A percentile compares a stretch with the other conserved stretches of the same genome.
Conservation (phyloP, 441 rosid species). For the Eutrema salsugineum region DNA sequence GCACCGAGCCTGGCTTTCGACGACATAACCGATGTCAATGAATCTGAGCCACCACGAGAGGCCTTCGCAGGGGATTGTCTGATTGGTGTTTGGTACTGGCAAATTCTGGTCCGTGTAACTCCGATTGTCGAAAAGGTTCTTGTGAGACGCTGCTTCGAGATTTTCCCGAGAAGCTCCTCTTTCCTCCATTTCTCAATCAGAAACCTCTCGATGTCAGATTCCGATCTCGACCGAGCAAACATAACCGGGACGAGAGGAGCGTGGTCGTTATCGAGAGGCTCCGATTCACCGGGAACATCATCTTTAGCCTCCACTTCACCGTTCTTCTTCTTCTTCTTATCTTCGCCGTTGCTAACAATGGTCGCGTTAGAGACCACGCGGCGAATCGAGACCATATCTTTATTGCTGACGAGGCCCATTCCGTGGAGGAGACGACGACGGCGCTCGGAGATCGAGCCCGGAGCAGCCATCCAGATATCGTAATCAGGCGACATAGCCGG, state of each 20-base stretch:
- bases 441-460: slow-evolving; percentile 77
- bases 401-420: slow-evolving; percentile 59
- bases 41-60: slow-evolving; percentile 1
- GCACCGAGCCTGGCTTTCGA: slow-evolving; percentile 48
- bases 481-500: slow-evolving; percentile 51
- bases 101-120: slow-evolving; percentile 35
- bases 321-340: background rate
- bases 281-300: background rate
- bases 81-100: slow-evolving; percentile 40
- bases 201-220: slow-evolving; percentile 58
- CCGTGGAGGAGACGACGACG: slow-evolving; percentile 77
- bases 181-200: slow-evolving; percentile 48
- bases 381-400: slow-evolving; percentile 33
- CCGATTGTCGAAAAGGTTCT: slow-evolving; percentile 55
- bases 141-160: slow-evolving; percentile 69
- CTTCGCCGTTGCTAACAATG: background rate
- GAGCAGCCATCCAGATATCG: slow-evolving; percentile 84
- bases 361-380: slow-evolving; percentile 19
- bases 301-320: background rate
- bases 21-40: slow-evolving; percentile 22
- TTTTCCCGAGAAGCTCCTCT: slow-evolving; percentile 49
- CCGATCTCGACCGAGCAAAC: slow-evolving; percentile 69
- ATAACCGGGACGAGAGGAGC: slow-evolving; percentile 30
- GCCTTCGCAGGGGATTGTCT: slow-evolving; percentile 31
- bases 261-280: slow-evolving; percentile 6